Base-by-base conservation (phyloP, 176 grass and related monocot genomes). In the Oryza coarctata region DNA sequence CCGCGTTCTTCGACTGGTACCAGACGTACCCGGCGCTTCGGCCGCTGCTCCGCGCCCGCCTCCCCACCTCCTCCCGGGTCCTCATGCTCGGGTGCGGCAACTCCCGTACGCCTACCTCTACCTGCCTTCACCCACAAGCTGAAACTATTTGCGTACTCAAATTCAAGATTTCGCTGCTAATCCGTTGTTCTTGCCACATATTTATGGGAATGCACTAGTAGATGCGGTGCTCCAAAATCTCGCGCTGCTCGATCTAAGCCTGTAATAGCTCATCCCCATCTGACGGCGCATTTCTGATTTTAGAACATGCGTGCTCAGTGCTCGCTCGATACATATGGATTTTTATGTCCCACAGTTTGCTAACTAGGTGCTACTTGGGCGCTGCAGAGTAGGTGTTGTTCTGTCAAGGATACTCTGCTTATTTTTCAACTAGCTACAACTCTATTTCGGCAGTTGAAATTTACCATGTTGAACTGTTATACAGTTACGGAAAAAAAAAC, bases 41-140 rank as follows among this genome's bases (percentile, higher is more conserved):
- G 71, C 84, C 88, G 15, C 86, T 98, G 82, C 83, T 94, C 62
- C 90, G 92, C 61, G 82, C 77, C 49, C 85, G 68, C 88, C 75
- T 94, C 17, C 86, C 95, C 31, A 2, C 72, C 32, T 69, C 90
- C 43, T 83, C 90, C 79, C 90, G 79, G 40, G 28, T 91, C 79
- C 92, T 98, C 90, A 93, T 93, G 95, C 76, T 98, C 58, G 90
- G 92, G 63, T 98, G 95, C 68, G 95, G 90, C 75, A 95, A 94
- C 86, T 90, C 92, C 20, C 86, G 92, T 98, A 86, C 11, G 72
- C 23, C 7, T 78, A 27, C 9, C 18, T 34, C 33, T 3, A 57
- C 20, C 52, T 57, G 52, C 23, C 47, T 58, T 50, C 41, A 31
- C 1, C 1, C 49, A 67, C 57, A 68, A 26, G 29, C 28, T 44